These are phyloP conservation scores for Talaromyces sp. DNA, from an alignment of 2,329 filamentous ascomycete genomes.

Conservation along the genomic window DNA sequence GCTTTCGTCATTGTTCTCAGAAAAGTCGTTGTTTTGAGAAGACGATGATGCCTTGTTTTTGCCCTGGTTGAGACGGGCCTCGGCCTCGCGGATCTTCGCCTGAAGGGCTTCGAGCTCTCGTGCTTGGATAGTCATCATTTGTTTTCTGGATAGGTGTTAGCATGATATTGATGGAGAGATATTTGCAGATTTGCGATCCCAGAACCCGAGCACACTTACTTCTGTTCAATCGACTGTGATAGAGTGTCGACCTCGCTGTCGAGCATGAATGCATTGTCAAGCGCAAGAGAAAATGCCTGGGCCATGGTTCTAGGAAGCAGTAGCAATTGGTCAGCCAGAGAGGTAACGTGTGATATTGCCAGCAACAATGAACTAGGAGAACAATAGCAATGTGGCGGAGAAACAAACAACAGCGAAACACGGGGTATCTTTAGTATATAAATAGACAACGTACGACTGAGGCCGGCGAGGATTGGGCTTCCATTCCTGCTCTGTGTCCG, in stretches of 20 bases:
- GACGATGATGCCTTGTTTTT: slow-evolving; percentile 6
- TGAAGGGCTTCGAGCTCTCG: slow-evolving; percentile 83
- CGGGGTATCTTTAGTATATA: not conserved
- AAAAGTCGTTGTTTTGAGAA: slow-evolving; percentile 11
- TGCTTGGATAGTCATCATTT: slow-evolving; percentile 65
- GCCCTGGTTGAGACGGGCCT: slow-evolving; percentile 58
- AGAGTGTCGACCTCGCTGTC: slow-evolving; percentile 71
- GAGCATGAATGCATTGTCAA: slow-evolving; percentile 85
- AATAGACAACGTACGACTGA: slow-evolving; percentile 63
- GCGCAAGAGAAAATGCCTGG: slow-evolving; percentile 75
- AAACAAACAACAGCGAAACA: not conserved
- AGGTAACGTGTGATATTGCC: not conserved
- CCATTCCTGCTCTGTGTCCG: slow-evolving; percentile 70
- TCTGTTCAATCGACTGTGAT: slow-evolving; percentile 69
- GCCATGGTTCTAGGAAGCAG: slow-evolving; percentile 65
- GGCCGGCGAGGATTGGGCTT: slow-evolving; percentile 68
- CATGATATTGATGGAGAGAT: not conserved
- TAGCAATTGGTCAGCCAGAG: not conserved
- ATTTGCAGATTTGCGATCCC: not conserved
- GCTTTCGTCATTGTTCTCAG: slow-evolving; percentile 12
- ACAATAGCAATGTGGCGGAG: not conserved
- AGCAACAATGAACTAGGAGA: not conserved
- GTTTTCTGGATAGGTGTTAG: slow-evolving; percentile 55
- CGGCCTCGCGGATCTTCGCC: slow-evolving; percentile 75
- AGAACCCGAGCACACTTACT: slow-evolving; percentile 50